Evolutionary conservation across 129 eudicot species (phyloP), one percentile per base, ranked within the genome.

Genomic region (Mikania micrantha): DNA sequence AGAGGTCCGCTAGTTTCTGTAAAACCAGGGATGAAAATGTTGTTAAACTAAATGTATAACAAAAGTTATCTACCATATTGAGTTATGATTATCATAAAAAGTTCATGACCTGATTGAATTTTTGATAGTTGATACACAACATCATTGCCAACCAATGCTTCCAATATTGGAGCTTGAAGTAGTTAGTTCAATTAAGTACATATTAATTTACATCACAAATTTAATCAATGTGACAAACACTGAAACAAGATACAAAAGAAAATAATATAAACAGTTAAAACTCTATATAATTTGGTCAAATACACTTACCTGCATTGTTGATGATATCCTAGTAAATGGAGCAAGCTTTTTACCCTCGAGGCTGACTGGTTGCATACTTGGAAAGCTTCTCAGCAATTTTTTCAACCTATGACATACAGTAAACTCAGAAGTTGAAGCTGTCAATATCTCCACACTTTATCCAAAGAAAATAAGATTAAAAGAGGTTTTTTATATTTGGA

Each of bases 301-400:
- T 27, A 32, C 8, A 64, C 71, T 45, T 44, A 90, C 96, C 91
- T 88, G 98, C 67, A 86, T 96, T 2, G 92, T 93, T 27, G 98
- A 93, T 42, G 98, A 88, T 74, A 93, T 81, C 86, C 96, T 88
- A 21, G 98, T 93, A 76, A 93, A 93, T 2, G 98, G 89, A 36
- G 82, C 98, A 28, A 84, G 95, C 81, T 83, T 88, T 75, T 84
- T 93, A 48, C 96, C 98, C 79, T 82, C 98, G n/a, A 93, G n/a
- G 77, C 96, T 93, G 67, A 81, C 85, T 42, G n/a, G 96, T 92
- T 42, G 89, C 96, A 44, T 96, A 93, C 75, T 93, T 92, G 48
- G 96, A 93, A 47, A 93, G 90, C 66, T 93, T 93, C 76, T 86
- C 95, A 50, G 98, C 96, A 67, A 93, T 93, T 67, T 93, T 96